A percentile compares a stretch with the other conserved stretches of the same genome.
phyloP scores from a whole-genome alignment of 805 yeast species.

The Candida silvatica region DNA sequence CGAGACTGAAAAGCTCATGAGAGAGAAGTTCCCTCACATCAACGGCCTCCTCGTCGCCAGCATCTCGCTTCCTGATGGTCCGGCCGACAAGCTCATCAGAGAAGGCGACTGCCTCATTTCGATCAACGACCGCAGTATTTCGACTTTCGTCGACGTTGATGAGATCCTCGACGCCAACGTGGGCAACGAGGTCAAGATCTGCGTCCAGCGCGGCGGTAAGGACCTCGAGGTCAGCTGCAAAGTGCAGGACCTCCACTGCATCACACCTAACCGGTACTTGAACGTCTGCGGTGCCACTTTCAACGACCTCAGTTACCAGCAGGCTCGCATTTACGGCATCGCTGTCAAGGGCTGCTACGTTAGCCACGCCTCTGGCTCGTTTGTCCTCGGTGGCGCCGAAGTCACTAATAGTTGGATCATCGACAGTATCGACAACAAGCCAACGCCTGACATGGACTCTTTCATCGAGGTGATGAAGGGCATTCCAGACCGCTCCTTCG shows the following conservation, averaged over 20 bases:
- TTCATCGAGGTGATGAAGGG: conserved; percentile 70
- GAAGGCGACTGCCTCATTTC: conserved; percentile 85
- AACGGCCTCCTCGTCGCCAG: conserved; percentile 83
- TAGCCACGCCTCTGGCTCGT: conserved; percentile 71
- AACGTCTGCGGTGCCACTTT: conserved; percentile 83
- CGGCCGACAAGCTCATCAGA: conserved; percentile 60
- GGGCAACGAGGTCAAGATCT: conserved; percentile 45
- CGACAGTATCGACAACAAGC: conserved; percentile 67
- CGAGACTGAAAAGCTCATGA: conserved; percentile 63
- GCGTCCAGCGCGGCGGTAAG: conserved; percentile 69
- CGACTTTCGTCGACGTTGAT: conserved; percentile 74
- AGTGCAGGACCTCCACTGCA: conserved; percentile 71
- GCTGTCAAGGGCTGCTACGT: conserved; percentile 82
- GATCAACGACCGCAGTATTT: conserved; percentile 54
- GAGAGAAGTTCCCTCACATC: conserved; percentile 56
- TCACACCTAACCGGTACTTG: conserved; percentile 76
- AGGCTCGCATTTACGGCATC: conserved; percentile 76
- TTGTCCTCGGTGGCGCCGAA: conserved; percentile 40
- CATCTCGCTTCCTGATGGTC: conserved; percentile 76
- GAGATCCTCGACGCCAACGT: conserved; percentile 69
- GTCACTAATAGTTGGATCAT: conserved; percentile 75
- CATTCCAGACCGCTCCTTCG: conserved; percentile 70
- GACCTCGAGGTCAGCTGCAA: conserved; percentile 38
- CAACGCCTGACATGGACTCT: conserved; percentile 65
- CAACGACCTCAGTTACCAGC: conserved; percentile 78